A percentile compares a stretch with the other conserved stretches of the same genome.
phyloP scores from a whole-genome alignment of 495 filamentous ascomycete genomes.

The Neurospora tetrasperma region DNA sequence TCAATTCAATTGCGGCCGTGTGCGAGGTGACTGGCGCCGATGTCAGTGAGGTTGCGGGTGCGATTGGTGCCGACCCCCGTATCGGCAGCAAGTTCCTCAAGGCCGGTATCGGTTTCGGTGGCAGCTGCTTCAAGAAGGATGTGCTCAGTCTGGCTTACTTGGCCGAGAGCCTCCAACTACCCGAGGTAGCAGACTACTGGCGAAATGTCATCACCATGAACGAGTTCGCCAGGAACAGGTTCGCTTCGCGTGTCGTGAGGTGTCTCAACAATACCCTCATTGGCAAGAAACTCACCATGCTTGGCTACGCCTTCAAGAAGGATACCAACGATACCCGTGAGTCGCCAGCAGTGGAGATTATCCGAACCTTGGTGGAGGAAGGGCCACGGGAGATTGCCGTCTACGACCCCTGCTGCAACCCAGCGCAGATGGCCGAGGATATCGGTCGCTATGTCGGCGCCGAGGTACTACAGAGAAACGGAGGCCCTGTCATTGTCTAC shows the following conservation, averaged over 20 bases:
- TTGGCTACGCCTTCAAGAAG: conserved; percentile 76
- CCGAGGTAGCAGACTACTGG: conserved; percentile 71
- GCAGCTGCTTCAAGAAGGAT: conserved; percentile 76
- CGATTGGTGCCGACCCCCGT: conserved; percentile 56
- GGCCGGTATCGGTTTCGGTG: conserved; percentile 67
- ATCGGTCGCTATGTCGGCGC: conserved; percentile 26
- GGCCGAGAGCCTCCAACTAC: conserved; percentile 57
- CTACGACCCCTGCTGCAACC: conserved; percentile 58
- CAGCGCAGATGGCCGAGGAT: conserved; percentile 26
- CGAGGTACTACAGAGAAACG: conserved; percentile 22
- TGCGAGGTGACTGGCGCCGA: conserved; percentile 70
- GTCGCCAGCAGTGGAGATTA: conserved; percentile 54
- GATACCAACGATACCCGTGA: conserved; percentile 68
- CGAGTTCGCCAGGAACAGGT: conserved; percentile 59
- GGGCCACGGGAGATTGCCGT: conserved; percentile 52
- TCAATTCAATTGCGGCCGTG: conserved; percentile 67
- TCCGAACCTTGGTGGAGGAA: conserved; percentile 51
- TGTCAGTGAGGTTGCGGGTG: conserved; percentile 55
- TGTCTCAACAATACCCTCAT: conserved; percentile 56
- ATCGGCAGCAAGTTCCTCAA: conserved; percentile 66
- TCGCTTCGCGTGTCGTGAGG: conserved; percentile 49
- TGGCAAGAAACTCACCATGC: conserved; percentile 60
- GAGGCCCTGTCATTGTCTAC: conserved; percentile 29
- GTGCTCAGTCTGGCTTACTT: conserved; percentile 64
- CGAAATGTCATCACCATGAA: conserved; percentile 62